phyloP scores from a whole-genome alignment of 768 basidiomycete genomes.

The Lactifluus subvellereus region DNA sequence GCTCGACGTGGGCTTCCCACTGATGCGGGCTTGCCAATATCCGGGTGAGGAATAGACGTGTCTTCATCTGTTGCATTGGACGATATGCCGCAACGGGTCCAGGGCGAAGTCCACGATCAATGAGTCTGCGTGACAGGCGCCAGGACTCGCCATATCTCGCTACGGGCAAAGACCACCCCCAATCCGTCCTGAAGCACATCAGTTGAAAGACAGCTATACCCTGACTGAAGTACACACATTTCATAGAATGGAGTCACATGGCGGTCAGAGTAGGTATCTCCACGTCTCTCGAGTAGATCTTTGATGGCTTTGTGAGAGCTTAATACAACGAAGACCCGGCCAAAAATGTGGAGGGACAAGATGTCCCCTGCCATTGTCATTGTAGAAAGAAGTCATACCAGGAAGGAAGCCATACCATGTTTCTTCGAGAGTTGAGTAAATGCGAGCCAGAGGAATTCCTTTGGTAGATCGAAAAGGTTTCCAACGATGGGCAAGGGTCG shows the following conservation, averaged over 20 bases:
- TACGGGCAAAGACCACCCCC: background rate
- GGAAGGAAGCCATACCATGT: conserved; percentile 1
- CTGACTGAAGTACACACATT: background rate
- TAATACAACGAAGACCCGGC: conserved; percentile 5
- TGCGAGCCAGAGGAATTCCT: conserved; percentile 3
- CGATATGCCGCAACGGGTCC: background rate
- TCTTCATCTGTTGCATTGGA: background rate
- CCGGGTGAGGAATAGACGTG: background rate
- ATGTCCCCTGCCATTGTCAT: background rate
- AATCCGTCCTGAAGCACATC: background rate
- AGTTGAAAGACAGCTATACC: background rate
- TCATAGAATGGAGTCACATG: conserved; percentile 1
- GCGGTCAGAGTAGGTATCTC: conserved; percentile 7
- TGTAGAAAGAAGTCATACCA: background rate
- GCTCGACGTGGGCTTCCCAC: background rate
- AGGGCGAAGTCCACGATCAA: background rate
- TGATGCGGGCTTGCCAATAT: background rate
- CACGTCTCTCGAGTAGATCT: conserved; percentile 12
- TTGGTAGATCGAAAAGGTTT: conserved; percentile 12
- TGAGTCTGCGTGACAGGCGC: background rate
- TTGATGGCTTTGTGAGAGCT: background rate
- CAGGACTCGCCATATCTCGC: background rate
- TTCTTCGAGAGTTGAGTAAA: background rate
- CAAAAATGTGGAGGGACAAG: conserved; percentile 2
- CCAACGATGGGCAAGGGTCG: conserved; percentile 8